Evolutionary conservation across 2,329 filamentous ascomycete species (phyloP).

Genomic region (Basipetospora chlamydospora): DNA sequence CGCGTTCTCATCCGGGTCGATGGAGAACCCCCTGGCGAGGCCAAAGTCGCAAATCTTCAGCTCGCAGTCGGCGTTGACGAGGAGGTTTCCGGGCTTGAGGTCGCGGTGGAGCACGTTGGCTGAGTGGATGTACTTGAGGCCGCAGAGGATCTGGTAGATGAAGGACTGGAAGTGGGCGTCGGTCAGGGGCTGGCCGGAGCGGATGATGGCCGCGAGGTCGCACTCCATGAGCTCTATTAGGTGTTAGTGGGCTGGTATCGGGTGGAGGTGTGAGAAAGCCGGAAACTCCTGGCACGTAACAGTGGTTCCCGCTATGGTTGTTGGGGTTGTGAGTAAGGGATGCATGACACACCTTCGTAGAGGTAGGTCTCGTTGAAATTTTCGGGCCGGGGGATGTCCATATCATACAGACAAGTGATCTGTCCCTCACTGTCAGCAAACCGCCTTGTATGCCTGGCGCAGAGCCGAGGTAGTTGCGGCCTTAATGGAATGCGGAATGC

Average conservation of each 20-base stretch:
- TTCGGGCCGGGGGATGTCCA: constrained; percentile 94
- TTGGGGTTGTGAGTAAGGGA: no score
- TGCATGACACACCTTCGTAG: constrained; percentile 63
- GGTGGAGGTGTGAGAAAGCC: background rate
- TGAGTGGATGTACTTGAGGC: constrained; percentile 97
- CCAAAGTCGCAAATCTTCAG: constrained; percentile 99
- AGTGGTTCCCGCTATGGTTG: background rate
- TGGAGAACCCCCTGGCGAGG: constrained; percentile 86
- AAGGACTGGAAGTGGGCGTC: constrained; percentile 99
- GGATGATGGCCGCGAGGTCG: constrained; percentile 93
- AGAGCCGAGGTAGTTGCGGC: no score
- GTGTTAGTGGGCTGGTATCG: background rate
- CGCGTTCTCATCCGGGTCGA: constrained; percentile 94
- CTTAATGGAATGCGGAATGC: no score
- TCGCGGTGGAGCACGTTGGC: constrained; percentile 97
- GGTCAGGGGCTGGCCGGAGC: constrained; percentile 90
- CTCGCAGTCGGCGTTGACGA: constrained; percentile 98
- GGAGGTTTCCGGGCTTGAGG: constrained; percentile 89
- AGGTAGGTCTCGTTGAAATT: constrained; percentile 99
- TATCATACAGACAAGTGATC: constrained; percentile 98
- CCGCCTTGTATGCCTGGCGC: no score
- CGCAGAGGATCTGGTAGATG: constrained; percentile 98
- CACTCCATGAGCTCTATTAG: constrained; percentile 90
- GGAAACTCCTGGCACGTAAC: no score
- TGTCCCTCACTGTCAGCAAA: no score